These are phyloP conservation scores for Pseudonitzschia pungens DNA, from an alignment of 108 stramenopile species.

Conservation along the genomic window DNA sequence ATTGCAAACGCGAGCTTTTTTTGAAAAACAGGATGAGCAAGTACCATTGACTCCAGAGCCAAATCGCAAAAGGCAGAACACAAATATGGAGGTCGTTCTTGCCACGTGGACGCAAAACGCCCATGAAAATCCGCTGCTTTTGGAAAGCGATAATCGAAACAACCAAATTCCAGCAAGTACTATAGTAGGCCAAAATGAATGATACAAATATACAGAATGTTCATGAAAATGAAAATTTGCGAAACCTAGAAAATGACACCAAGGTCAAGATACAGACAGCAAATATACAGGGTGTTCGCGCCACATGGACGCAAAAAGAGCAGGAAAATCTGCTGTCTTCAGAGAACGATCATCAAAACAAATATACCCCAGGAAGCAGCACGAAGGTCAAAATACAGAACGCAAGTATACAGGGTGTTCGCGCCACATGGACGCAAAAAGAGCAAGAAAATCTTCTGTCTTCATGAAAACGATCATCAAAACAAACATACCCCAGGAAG, in stretches of 20 bases:
- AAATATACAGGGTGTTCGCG: conserved; percentile 1
- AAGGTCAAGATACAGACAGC: not conserved
- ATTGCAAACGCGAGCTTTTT: conserved; percentile 10
- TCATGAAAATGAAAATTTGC: not conserved
- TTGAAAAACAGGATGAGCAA: conserved; percentile 10
- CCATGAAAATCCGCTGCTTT: not conserved
- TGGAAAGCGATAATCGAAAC: not conserved
- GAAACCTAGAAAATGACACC: not conserved
- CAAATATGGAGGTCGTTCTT: conserved; percentile 3
- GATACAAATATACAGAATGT: not conserved
- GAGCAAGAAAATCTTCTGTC: not conserved
- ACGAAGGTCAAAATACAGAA: not conserved
- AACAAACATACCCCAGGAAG: not conserved
- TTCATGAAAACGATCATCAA: not conserved
- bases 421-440: conserved; percentile 9
- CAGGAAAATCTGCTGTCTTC: not conserved
- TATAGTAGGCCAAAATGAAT: too few relatives aligned
- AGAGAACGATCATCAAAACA: not conserved
- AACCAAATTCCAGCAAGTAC: not conserved
- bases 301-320: conserved; percentile 8
- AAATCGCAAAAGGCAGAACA: not conserved
- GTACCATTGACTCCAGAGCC: not conserved
- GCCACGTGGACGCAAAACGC: conserved; percentile 11
- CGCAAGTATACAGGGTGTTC: not conserved
- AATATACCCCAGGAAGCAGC: not conserved